Evolutionary conservation across 2,329 filamentous ascomycete species (phyloP), one percentile per base, ranked within the genome.

Genomic region (Gaeumannomyces sp.): DNA sequence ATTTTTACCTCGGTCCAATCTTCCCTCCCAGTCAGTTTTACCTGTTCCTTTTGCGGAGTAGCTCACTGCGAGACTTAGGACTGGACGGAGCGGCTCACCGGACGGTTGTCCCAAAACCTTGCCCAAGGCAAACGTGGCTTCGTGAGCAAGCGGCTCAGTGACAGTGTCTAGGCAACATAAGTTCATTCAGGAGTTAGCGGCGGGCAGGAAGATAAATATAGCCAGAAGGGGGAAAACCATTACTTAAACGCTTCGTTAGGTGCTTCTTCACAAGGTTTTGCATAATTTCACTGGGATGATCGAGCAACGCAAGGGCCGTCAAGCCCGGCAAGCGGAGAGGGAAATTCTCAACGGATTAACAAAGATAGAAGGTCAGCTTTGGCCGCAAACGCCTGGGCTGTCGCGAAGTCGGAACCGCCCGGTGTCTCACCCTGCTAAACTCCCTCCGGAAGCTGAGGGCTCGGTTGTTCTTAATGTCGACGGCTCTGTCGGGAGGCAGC

Each of bases 191-290:
- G n/a, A n/a, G n/a, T n/a, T n/a, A n/a, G n/a, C n/a, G n/a, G n/a
- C n/a, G n/a, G n/a, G 29, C 22, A 31, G 10, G 3, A 16, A 31
- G 7, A n/a, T n/a, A 59, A 59, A 1, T 19, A 38, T 16, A 13
- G 11, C 35, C 13, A 3, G 35, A 13, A 38, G 31, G 31, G 31
- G 2, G 35, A 4, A 10, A 22, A 19, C 58, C n/a, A n/a, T n/a
- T 60, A 60, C 58, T 60, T 22, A 60, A 22, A 10, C 58, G 58
- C 28, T 60, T 60, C n/a, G 58, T 60, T 27, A 60, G 33, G 33
- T 60, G 58, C 19, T 60, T 60, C 4, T 31, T 60, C 4, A 60
- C 28, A n/a, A 60, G 13, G 5, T 59, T 59, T 59, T 59, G 58
- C n/a, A 59, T 7, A 16, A 59, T 29, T 25, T 59, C 58, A 2